Percentiles rank a stretch among this genome's conserved stretches.
Conservation (phyloP, 345 rosid genomes). For the Excoecaria agallocha region DNA sequence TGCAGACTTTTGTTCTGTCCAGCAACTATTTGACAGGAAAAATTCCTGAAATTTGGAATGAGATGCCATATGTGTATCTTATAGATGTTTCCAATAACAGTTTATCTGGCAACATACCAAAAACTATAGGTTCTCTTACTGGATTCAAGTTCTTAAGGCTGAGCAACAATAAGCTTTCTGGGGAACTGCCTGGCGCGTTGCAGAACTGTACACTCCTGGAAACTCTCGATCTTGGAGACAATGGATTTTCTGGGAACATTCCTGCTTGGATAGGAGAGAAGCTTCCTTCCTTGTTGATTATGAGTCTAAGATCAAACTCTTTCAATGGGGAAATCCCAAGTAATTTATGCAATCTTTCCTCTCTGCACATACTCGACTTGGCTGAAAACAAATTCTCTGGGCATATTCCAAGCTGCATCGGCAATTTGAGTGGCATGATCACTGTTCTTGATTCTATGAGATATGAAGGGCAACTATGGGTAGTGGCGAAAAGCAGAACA, state of each 20-base stretch:
- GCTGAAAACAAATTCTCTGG: slow-evolving; percentile 15
- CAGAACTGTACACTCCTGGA: not conserved
- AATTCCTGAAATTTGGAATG: slow-evolving; percentile 15
- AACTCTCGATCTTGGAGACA: slow-evolving; percentile 15
- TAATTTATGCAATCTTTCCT: slow-evolving; percentile 12
- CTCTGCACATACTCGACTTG: slow-evolving; percentile 17
- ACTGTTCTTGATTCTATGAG: not conserved
- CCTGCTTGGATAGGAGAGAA: slow-evolving; percentile 6
- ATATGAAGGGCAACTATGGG: slow-evolving; percentile 10
- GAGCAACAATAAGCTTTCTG: slow-evolving; percentile 10
- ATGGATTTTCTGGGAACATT: slow-evolving; percentile 9
- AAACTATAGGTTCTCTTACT: not conserved
- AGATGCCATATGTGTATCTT: not conserved
- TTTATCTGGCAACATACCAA: not conserved
- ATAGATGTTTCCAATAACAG: slow-evolving; percentile 7
- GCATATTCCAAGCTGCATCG: slow-evolving; percentile 18
- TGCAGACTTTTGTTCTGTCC: slow-evolving; percentile 6
- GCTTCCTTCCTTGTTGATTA: not conserved
- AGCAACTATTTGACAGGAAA: slow-evolving; percentile 11
- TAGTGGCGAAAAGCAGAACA: slow-evolving; percentile 8
- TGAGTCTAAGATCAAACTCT: slow-evolving; percentile 6
- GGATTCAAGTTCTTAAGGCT: slow-evolving; percentile 4
- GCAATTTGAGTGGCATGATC: slow-evolving; percentile 20
- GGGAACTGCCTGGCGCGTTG: slow-evolving; percentile 12
- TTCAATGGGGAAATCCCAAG: slow-evolving; percentile 19